phyloP scores from a whole-genome alignment of 2,329 filamentous ascomycete species.

The Penicillium sclerotiorum region DNA sequence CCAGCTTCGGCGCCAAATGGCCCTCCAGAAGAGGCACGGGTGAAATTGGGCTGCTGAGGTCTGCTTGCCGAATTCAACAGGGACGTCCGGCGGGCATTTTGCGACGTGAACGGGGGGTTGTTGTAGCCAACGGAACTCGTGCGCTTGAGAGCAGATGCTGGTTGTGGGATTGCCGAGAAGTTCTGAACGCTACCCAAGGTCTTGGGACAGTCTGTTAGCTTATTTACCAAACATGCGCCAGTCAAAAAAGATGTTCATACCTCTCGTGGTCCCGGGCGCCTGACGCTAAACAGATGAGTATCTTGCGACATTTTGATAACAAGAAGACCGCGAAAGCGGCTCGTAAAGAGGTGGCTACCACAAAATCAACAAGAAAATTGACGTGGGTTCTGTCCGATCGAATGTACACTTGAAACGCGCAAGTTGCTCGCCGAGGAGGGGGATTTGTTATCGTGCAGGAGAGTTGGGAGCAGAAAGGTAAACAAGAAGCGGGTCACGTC shows the following conservation, averaged over 20 bases:
- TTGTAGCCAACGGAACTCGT: slow-evolving; percentile 74
- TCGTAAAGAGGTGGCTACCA: background rate
- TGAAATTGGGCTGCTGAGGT: slow-evolving; percentile 84
- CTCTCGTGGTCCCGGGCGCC: slow-evolving; percentile 73
- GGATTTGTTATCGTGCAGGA: slow-evolving; percentile 20
- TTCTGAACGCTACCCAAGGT: slow-evolving; percentile 83
- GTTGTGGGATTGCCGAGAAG: slow-evolving; percentile 85
- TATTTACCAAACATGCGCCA: slow-evolving; percentile 13
- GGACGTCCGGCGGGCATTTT: slow-evolving; percentile 80
- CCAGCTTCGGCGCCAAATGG: slow-evolving; percentile 77
- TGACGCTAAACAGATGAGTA: slow-evolving; percentile 84
- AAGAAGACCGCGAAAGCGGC: slow-evolving; percentile 32
- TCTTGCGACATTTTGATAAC: slow-evolving; percentile 76
- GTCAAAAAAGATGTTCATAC: slow-evolving; percentile 54
- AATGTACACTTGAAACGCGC: slow-evolving; percentile 5
- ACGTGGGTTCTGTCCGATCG: background rate
- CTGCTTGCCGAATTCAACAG: slow-evolving; percentile 83
- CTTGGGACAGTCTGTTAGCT: slow-evolving; percentile 40
- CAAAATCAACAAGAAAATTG: background rate
- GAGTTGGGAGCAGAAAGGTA: slow-evolving; percentile 31
- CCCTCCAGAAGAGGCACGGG: slow-evolving; percentile 73
- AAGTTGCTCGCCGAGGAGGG: slow-evolving; percentile 20
- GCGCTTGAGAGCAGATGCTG: slow-evolving; percentile 91
- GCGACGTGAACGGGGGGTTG: slow-evolving; percentile 64
- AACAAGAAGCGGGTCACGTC: slow-evolving; percentile 32